A percentile compares a stretch with the other conserved stretches of the same genome.
These are phyloP conservation scores for Aspergillus transmontanensis DNA, from an alignment of 2,329 filamentous ascomycete genomes.

Conservation along the genomic window DNA sequence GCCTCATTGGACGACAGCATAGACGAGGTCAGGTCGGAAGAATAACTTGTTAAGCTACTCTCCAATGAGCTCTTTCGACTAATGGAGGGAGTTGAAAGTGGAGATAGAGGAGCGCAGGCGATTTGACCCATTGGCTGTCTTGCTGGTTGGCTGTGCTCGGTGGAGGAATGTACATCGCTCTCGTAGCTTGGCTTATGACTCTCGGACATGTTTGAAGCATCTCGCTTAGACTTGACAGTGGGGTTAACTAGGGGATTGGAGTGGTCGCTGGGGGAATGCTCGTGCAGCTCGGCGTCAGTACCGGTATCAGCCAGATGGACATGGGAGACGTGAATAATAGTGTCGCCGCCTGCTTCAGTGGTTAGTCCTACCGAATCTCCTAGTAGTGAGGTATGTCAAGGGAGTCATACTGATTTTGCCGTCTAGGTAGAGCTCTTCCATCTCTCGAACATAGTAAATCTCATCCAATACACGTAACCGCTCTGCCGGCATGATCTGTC, in stretches of 20 bases:
- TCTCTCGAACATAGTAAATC: slow-evolving; percentile 41
- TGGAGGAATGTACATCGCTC: background rate
- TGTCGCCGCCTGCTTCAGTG: slow-evolving; percentile 27
- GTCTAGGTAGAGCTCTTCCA: slow-evolving; percentile 41
- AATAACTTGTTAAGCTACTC: slow-evolving; percentile 19
- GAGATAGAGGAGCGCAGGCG: slow-evolving; percentile 18
- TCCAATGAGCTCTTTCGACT: slow-evolving; percentile 24
- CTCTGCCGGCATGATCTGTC: slow-evolving; percentile 39
- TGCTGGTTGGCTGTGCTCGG: background rate
- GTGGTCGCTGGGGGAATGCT: slow-evolving; percentile 4
- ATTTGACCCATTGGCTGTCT: slow-evolving; percentile 12
- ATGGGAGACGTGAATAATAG: slow-evolving; percentile 32
- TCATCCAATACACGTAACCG: slow-evolving; percentile 43
- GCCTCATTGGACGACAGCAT: slow-evolving; percentile 16
- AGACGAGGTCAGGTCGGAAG: slow-evolving; percentile 16
- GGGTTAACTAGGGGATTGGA: slow-evolving; percentile 8
- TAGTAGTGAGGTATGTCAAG: background rate
- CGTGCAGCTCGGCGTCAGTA: slow-evolving; percentile 20
- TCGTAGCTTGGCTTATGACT: slow-evolving; percentile 1
- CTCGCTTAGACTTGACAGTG: slow-evolving; percentile 8
- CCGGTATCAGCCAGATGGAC: slow-evolving; percentile 28
- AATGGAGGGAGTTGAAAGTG: slow-evolving; percentile 16
- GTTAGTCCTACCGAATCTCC: slow-evolving; percentile 1
- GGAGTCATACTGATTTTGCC: slow-evolving; percentile 38
- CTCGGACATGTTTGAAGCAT: slow-evolving; percentile 7